Evolutionary conservation across 345 rosid species (phyloP).

Genomic region (Moricandia arvensis): DNA sequence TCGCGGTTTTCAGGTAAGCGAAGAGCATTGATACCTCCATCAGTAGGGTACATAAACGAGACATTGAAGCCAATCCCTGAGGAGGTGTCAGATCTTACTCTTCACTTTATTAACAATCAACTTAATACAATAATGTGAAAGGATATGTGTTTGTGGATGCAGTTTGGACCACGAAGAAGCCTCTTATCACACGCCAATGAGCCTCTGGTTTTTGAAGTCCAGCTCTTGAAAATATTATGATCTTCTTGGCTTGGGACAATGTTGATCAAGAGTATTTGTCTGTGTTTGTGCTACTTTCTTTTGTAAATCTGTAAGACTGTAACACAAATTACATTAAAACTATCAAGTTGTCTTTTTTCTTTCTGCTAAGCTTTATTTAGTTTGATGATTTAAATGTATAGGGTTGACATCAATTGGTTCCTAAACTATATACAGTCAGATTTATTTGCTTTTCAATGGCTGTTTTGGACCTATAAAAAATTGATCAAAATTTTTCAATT

Average conservation of each 20-base stretch:
- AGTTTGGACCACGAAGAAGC: conserved; percentile 94
- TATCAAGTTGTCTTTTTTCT: too few relatives aligned
- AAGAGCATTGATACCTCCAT: conserved; percentile 86
- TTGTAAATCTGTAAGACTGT: too few relatives aligned
- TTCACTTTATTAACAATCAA: conserved; percentile 17
- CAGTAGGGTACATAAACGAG: conserved; percentile 68
- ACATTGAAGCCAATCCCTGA: conserved; percentile 71
- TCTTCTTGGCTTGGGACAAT: background rate
- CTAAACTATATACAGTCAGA: too few relatives aligned
- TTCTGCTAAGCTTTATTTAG: too few relatives aligned
- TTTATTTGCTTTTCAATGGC: too few relatives aligned
- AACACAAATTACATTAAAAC: background rate
- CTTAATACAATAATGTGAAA: background rate
- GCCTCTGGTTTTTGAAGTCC: conserved; percentile 88
- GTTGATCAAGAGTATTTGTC: background rate
- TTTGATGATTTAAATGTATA: too few relatives aligned
- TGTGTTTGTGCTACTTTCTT: too few relatives aligned
- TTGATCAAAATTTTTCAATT: too few relatives aligned
- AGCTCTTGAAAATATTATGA: conserved; percentile 74
- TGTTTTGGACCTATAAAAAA: too few relatives aligned
- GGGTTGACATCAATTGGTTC: too few relatives aligned
- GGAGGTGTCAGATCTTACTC: conserved; percentile 49
- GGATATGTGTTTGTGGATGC: conserved; percentile 36
- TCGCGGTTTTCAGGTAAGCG: conserved; percentile 57
- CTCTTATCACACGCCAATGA: conserved; percentile 77